Evolutionary conservation across 1,284 basidiomycete genomes (phyloP).

Genomic region (Erythrobasidium hasegawianum): DNA sequence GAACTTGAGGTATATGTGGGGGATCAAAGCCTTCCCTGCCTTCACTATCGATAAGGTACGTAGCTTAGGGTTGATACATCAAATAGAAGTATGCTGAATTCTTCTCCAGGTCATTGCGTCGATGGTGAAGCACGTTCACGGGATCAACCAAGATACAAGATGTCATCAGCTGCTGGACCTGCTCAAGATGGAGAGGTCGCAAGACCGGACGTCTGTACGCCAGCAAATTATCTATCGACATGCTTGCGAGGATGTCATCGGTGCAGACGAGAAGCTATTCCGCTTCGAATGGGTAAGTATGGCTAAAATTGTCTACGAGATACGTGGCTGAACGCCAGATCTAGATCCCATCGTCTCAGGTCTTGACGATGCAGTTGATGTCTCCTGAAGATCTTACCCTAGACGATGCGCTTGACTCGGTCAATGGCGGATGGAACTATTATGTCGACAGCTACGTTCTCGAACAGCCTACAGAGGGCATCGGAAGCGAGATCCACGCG

Average conservation of each 20-base stretch:
- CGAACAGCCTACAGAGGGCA: constrained; percentile 54
- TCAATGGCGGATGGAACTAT: constrained; percentile 77
- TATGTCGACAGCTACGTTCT: constrained; percentile 86
- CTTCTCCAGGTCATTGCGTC: neutral
- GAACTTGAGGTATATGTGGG: constrained; percentile 95
- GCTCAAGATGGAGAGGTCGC: constrained; percentile 66
- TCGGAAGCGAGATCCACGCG: constrained; percentile 56
- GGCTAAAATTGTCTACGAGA: neutral
- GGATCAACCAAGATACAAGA: constrained; percentile 70
- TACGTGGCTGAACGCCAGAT: neutral
- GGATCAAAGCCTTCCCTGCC: constrained; percentile 70
- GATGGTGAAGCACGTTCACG: constrained; percentile 59
- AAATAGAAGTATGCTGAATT: neutral
- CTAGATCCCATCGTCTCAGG: constrained; percentile 66
- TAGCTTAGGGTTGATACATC: neutral
- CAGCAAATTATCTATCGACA: constrained; percentile 81
- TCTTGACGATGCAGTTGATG: constrained; percentile 77
- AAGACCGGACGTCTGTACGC: constrained; percentile 60
- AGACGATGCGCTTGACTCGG: constrained; percentile 68
- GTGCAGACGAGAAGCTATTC: constrained; percentile 86
- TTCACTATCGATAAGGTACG: constrained; percentile 48
- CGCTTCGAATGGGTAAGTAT: constrained; percentile 79
- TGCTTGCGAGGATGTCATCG: constrained; percentile 75
- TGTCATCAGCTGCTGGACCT: constrained; percentile 79
- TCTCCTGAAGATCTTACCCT: constrained; percentile 83